Base-by-base conservation (phyloP, 768 basidiomycete genomes). In the Basidioascus undulatus region DNA sequence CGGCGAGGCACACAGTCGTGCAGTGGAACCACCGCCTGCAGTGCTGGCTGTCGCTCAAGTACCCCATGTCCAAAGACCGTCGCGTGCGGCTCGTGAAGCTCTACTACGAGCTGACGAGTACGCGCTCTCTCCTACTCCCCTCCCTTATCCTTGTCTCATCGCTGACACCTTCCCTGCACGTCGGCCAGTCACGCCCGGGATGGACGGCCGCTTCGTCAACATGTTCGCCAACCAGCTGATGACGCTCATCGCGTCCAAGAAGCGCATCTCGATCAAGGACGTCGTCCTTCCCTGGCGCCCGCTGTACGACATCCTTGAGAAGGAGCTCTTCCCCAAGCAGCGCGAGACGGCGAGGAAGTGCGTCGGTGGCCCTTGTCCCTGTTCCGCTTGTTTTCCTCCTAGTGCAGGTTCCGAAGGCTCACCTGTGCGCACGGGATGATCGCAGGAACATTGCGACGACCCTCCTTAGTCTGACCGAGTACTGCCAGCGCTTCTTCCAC, bases 201-300 rank as follows among this genome's bases (percentile, higher is more conserved):
- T 81, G 69, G 66, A 77, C 6, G 65, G 64, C 24, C 69, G 73
- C 43, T 61, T 76, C 18, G 65, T 82, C 41, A 72, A 73, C 12
- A 66, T 67, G 18, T 72, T 71, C 49, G 66, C 70, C 16, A 75
- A 78, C 48, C 68, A 64, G 10, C 66, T 80, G 48, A 52, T 51
- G 39, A 43, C 47, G 5, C 49, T 58, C 3, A 42, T 61, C 27
- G 57, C 55, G 50, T 46, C 76, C 36, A 72, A 74, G 60, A 73
- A 74, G 57, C 76, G 79, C 54, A 58, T 80, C 39, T 64, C 70
- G 24, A 71, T 83, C 43, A 65, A 78, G 24, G 78, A 84, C 54
- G 65, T 86, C 64, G 65, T 74, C 44, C 67, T 87, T 0, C 74
- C 79, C 0, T 82, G 80, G 82, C 68, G 69, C 56, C 74, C 76